A percentile compares a stretch with the other conserved stretches of the same genome.
phyloP scores from a whole-genome alignment of 1,284 basidiomycete genomes.

The Apiotrichum brassicae region DNA sequence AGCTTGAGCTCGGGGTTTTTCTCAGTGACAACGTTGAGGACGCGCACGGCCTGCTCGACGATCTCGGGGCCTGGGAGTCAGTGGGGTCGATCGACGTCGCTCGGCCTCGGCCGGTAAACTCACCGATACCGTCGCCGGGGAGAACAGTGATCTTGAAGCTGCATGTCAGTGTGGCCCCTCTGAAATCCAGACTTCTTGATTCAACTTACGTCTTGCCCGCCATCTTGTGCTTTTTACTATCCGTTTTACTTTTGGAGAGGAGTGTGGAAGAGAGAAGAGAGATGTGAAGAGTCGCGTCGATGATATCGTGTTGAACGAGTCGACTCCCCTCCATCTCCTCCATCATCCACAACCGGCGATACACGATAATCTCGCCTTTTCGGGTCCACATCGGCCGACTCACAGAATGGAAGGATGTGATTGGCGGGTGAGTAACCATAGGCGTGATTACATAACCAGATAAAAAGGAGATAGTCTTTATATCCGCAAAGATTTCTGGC shows the following conservation, averaged over 20 bases:
- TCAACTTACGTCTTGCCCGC: conserved; percentile 17
- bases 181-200: too few relatives aligned
- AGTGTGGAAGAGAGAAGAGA: not conserved
- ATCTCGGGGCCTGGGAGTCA: conserved; percentile 79
- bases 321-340: too few relatives aligned
- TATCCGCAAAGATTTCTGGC: conserved; percentile 8
- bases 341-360: too few relatives aligned
- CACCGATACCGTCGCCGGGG: conserved; percentile 94
- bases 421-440: too few relatives aligned
- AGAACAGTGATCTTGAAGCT: conserved; percentile 78
- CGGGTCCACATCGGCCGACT: too few relatives aligned
- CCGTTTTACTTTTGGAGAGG: too few relatives aligned
- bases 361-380: too few relatives aligned
- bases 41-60: conserved; percentile 76
- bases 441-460: too few relatives aligned
- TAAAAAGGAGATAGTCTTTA: too few relatives aligned
- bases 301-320: too few relatives aligned
- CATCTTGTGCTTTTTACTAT: conserved; percentile 12
- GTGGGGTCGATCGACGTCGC: conserved; percentile 1
- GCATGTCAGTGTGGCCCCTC: not conserved
- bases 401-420: too few relatives aligned
- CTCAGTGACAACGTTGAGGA: conserved; percentile 70
- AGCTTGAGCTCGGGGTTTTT: conserved; percentile 63
- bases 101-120: conserved; percentile 20
- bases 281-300: not conserved